phyloP scores from a whole-genome alignment of 495 filamentous ascomycete species.

The Friedmanniomyces endolithicus region DNA sequence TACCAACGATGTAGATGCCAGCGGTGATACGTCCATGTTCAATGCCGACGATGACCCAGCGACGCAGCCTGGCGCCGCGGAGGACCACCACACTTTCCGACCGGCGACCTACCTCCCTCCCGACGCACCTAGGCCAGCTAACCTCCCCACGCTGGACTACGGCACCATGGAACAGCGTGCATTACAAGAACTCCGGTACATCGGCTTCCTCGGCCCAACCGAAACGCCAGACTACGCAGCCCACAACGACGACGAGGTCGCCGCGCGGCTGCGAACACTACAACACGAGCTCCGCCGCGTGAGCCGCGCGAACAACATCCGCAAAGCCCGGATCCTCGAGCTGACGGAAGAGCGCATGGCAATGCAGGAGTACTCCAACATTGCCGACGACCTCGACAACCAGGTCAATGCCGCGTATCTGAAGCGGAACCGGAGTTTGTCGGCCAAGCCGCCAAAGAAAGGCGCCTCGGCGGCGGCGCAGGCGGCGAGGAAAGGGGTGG shows the following conservation, averaged over 20 bases:
- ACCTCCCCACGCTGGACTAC: constrained; percentile 45
- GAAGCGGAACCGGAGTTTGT: constrained; percentile 89
- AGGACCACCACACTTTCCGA: constrained; percentile 28
- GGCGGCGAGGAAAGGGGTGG: constrained; percentile 38
- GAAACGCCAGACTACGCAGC: constrained; percentile 65
- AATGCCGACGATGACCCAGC: constrained; percentile 33
- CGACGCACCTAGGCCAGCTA: constrained; percentile 41
- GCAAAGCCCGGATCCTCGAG: constrained; percentile 73
- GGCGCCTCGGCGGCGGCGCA: constrained; percentile 41
- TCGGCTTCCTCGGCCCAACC: constrained; percentile 63
- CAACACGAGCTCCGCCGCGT: constrained; percentile 71
- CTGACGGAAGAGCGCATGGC: constrained; percentile 85
- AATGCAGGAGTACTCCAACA: constrained; percentile 88
- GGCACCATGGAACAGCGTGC: constrained; percentile 75
- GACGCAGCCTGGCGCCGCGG: constrained; percentile 29
- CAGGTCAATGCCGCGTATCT: constrained; percentile 93
- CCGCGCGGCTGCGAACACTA: constrained; percentile 71
- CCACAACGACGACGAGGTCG: constrained; percentile 88
- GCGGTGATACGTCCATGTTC: constrained; percentile 39
- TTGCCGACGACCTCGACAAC: constrained; percentile 88
- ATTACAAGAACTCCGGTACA: constrained; percentile 82
- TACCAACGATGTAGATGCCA: constrained; percentile 40
- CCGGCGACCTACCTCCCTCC: constrained; percentile 47
- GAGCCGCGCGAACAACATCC: constrained; percentile 73
- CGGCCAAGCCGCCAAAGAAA: constrained; percentile 70